Base-by-base conservation (phyloP, 768 basidiomycete species). In the Coprinellus micaceus region DNA sequence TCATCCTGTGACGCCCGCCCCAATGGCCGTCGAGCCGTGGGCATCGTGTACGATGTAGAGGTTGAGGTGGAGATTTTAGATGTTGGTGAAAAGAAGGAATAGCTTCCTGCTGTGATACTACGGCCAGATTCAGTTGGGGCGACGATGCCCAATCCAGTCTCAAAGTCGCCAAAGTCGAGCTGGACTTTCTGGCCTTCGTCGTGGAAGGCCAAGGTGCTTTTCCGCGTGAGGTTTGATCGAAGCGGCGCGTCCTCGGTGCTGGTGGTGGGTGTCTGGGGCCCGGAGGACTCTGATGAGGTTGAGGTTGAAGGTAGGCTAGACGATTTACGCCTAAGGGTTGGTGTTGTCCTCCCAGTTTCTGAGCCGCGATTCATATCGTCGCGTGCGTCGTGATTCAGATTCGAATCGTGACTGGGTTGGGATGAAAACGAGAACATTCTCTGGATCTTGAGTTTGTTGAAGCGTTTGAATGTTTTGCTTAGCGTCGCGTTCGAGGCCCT, bases 391-490 rank as follows among this genome's bases (percentile, higher is more conserved):
- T 22, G 45, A 6, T 22, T 21, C 55, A 30, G 45, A 22, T 62
- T 57, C 47, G 64, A 36, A 19, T 60, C 40, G 33, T 6, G 33
- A 6, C 13, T 33, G 33, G 33, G 33, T 6, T 13, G 33, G 28
- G 66, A 59, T 7, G 69, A 65, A 54, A 73, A 75, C 5, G 73
- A 70, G 56, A 79, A 79, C 4, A 77, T 59, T 40, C 68, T 74
- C 30, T 71, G 69, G 36, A 78, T 60, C 45, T 66, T 74, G 53
- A 73, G 66, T 58, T 67, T 68, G 28, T 76, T 77, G 57, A 77
- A 75, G 11, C 71, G 67, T 26, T 61, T 67, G 33, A 33, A 33
- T 13, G 47, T 54, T 66, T n/a, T 69, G 61, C 57, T 63, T 63
- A 54, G 62, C 56, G 46, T 66, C 67, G 39, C 2, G 43, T 9